Evolutionary conservation across 2,329 filamentous ascomycete species (phyloP).

Genomic region (Stachybotrys chlorohalonatus): DNA sequence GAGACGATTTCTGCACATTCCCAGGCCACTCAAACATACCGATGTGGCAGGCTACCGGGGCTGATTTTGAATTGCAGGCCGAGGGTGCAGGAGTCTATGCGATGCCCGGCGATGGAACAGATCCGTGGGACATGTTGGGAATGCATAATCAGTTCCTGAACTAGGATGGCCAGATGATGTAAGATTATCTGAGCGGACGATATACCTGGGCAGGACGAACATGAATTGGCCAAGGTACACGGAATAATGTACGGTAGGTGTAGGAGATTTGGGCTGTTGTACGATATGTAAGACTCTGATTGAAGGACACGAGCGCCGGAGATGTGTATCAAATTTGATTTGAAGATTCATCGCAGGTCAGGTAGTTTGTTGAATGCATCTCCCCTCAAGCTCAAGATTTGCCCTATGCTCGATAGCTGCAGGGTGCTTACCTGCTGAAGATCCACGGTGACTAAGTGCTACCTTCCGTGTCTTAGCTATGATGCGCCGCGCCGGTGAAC

Average conservation of each 20-base stretch:
- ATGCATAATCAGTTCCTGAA: constrained; percentile 2
- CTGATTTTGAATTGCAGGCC: constrained; percentile 17
- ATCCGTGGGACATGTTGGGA: constrained; percentile 20
- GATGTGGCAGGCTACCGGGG: constrained; percentile 20
- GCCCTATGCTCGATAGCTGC: no score
- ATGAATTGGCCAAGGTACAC: no score
- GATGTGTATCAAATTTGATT: no score
- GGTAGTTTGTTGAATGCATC: no score
- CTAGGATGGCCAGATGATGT: neutral
- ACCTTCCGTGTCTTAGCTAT: no score
- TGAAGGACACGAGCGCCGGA: no score
- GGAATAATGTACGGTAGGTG: neutral
- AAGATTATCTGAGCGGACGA: neutral
- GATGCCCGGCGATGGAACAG: constrained; percentile 11
- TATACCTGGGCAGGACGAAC: no score
- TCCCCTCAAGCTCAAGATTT: no score
- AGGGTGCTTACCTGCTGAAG: no score
- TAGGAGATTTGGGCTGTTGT: constrained; percentile 4
- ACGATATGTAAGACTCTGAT: constrained; percentile 7
- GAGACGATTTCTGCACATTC: constrained; percentile 21
- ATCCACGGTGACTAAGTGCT: no score
- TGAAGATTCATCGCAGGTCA: no score
- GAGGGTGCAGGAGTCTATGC: constrained; percentile 12
- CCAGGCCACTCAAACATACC: constrained; percentile 20
- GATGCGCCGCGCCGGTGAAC: no score